A percentile compares a stretch with the other conserved stretches of the same genome.
Conservation (phyloP, 257 asterid genomes). For the Scutellaria baicalensis region DNA sequence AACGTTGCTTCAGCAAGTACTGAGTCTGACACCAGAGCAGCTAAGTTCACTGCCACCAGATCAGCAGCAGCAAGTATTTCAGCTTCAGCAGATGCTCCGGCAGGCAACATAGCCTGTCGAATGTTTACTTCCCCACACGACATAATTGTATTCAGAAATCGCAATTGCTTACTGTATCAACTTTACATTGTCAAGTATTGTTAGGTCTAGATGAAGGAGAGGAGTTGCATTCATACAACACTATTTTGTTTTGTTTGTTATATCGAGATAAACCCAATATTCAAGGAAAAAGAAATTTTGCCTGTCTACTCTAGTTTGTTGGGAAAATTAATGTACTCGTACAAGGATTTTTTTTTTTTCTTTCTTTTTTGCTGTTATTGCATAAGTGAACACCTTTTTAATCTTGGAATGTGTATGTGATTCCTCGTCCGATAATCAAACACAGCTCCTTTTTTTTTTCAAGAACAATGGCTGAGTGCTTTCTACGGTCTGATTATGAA, state of each 20-base stretch:
- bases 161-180: not conserved
- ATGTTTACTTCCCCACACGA: not conserved
- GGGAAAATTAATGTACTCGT: not conserved
- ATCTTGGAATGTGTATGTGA: too few relatives aligned
- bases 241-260: not conserved
- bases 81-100: conserved; percentile 86
- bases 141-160: not conserved
- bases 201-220: conserved; percentile 11
- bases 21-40: conserved; percentile 75
- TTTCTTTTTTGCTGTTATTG: too few relatives aligned
- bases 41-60: conserved; percentile 76
- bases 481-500: too few relatives aligned
- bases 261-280: not conserved
- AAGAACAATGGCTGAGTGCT: too few relatives aligned
- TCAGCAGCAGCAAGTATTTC: conserved; percentile 80
- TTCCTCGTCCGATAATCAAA: too few relatives aligned
- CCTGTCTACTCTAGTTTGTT: not conserved
- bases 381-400: too few relatives aligned
- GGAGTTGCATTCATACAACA: conserved; percentile 20
- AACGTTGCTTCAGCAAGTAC: conserved; percentile 64
- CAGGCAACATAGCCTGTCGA: conserved; percentile 40
- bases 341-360: too few relatives aligned
- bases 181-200: conserved; percentile 11
- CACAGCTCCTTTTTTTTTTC: too few relatives aligned
- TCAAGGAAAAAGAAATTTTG: conserved; percentile 22